A percentile compares a stretch with the other conserved stretches of the same genome.
These are phyloP conservation scores for Neurospora terricola DNA, from an alignment of 495 filamentous ascomycete species.

Conservation along the genomic window DNA sequence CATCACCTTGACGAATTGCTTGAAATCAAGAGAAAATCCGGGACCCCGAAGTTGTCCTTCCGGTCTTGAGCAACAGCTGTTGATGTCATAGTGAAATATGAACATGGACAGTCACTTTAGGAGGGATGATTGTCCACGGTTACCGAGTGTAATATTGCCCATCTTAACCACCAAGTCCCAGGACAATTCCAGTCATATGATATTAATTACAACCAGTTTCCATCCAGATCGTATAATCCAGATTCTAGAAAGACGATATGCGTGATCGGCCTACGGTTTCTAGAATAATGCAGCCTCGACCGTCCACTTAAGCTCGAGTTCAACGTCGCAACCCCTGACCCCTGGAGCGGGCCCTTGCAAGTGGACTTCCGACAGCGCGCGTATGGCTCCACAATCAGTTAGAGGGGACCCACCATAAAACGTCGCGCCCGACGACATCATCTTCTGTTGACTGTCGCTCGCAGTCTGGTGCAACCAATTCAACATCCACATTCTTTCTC, in stretches of 20 bases:
- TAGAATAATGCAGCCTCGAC: not conserved
- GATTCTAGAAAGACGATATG: not conserved
- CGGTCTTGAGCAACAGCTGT: not conserved
- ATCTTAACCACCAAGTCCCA: not conserved
- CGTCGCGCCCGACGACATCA: constrained; percentile 1
- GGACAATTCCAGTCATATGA: not conserved
- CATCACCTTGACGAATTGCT: not conserved
- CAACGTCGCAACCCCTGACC: not conserved
- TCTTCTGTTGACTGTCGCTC: constrained; percentile 1
- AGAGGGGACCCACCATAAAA: constrained; percentile 4
- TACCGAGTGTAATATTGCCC: not conserved
- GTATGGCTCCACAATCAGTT: constrained; percentile 1
- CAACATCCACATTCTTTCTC: not conserved
- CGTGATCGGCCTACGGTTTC: not conserved
- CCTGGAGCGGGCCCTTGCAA: not conserved
- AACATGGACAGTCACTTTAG: not conserved
- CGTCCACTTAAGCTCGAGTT: not conserved
- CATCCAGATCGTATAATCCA: no score
- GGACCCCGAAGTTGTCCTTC: not conserved
- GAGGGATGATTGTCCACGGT: not conserved
- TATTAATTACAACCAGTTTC: not conserved
- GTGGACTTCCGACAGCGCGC: not conserved
- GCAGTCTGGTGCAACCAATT: not conserved
- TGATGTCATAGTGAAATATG: not conserved
- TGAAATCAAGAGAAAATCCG: not conserved